phyloP scores from a whole-genome alignment of 2,329 filamentous ascomycete species.

The Myriosclerotinia scirpicola region DNA sequence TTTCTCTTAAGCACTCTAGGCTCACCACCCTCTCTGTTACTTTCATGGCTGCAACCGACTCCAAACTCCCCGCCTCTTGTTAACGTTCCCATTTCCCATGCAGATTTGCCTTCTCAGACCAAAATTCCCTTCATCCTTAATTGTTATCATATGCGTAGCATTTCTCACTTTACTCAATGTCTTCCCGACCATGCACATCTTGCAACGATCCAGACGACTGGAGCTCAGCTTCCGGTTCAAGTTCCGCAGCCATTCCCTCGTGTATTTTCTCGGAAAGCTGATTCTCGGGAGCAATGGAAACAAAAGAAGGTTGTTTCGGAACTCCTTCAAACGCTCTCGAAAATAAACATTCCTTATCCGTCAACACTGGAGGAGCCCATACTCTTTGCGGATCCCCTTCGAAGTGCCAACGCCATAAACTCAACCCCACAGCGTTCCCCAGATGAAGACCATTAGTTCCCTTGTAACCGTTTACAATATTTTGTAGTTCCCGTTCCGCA shows the following conservation, averaged over 20 bases:
- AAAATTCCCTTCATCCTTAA: background rate
- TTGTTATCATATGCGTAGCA: no score
- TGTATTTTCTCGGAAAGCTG: background rate
- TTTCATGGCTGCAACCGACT: background rate
- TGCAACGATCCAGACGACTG: background rate
- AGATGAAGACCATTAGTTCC: background rate
- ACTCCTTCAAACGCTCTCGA: background rate
- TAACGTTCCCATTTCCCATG: background rate
- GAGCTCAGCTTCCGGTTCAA: background rate
- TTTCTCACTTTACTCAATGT: no score
- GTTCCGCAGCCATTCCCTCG: background rate
- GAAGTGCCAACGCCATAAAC: background rate
- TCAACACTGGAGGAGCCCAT: background rate
- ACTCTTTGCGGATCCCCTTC: fast-evolving
- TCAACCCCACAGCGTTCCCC: conserved; percentile 1
- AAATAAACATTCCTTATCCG: background rate
- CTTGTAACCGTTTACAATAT: background rate
- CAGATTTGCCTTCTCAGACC: background rate
- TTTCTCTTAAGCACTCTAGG: background rate
- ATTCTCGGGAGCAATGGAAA: background rate
- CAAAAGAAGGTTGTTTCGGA: conserved; percentile 1
- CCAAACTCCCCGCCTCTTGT: background rate
- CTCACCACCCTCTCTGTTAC: background rate
- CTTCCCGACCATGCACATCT: background rate
- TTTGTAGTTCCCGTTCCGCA: background rate